phyloP scores from a whole-genome alignment of 257 asterid species.

The Nicotiana tabacum region DNA sequence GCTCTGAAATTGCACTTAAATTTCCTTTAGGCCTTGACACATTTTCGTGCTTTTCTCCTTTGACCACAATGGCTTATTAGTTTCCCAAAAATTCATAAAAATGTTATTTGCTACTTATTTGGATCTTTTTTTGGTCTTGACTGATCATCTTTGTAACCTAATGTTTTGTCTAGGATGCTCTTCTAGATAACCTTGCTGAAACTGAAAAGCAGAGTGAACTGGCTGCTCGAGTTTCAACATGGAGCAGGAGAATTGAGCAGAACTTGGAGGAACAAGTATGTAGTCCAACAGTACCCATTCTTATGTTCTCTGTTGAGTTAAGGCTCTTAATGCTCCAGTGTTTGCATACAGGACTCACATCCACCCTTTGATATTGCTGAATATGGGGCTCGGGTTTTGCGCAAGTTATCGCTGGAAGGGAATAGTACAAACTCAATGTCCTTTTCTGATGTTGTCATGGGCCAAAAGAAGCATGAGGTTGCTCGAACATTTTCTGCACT shows the following conservation, averaged over 20 bases:
- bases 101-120: not conserved
- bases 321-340: not conserved
- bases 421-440: conserved; percentile 33
- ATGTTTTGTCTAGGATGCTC: conserved; percentile 55
- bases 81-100: not conserved
- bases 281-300: not conserved
- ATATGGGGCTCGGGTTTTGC: conserved; percentile 65
- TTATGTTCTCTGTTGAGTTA: not conserved
- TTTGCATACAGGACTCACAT: conserved; percentile 55
- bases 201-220: conserved; percentile 71
- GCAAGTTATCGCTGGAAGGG: conserved; percentile 41
- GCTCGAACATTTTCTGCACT: conserved; percentile 92
- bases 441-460: conserved; percentile 62
- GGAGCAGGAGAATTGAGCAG: conserved; percentile 89
- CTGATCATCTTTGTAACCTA: not conserved
- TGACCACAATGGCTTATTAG: not conserved
- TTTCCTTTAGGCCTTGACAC: not conserved
- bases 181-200: conserved; percentile 72
- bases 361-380: conserved; percentile 85
- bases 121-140: not conserved
- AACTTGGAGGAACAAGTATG: conserved; percentile 71
- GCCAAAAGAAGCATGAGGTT: conserved; percentile 56
- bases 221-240: conserved; percentile 73
- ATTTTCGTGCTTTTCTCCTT: not conserved
- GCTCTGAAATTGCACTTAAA: too few relatives aligned